A percentile compares a stretch with the other conserved stretches of the same genome.
phyloP scores from a whole-genome alignment of 2,329 filamentous ascomycete genomes.

The Cladophialophora yegresii region DNA sequence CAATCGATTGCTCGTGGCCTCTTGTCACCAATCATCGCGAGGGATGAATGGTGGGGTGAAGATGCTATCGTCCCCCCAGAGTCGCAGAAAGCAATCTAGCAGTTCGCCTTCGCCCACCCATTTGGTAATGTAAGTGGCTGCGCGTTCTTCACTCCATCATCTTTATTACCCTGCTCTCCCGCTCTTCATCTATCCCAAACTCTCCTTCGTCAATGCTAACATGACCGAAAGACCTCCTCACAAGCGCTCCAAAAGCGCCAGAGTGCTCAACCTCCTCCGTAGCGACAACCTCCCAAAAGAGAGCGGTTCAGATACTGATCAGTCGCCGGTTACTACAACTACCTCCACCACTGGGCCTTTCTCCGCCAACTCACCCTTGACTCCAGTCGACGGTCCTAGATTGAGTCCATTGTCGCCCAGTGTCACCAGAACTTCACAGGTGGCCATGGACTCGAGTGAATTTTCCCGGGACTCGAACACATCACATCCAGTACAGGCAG shows the following conservation, averaged over 20 bases:
- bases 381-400: slow-evolving; percentile 24
- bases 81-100: slow-evolving; percentile 8
- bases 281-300: slow-evolving; percentile 54
- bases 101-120: slow-evolving; percentile 14
- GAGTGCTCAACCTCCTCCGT: slow-evolving; percentile 58
- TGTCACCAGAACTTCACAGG: slow-evolving; percentile 38
- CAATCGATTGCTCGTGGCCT: slow-evolving; percentile 19
- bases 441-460: slow-evolving; percentile 38
- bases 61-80: slow-evolving; percentile 11
- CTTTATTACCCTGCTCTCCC: not conserved
- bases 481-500: slow-evolving; percentile 36
- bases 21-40: slow-evolving; percentile 23
- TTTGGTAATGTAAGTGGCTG: slow-evolving; percentile 15
- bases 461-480: slow-evolving; percentile 40
- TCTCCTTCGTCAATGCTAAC: slow-evolving; percentile 33
- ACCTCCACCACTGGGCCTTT: slow-evolving; percentile 27
- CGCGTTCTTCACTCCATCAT: slow-evolving; percentile 2
- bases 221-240: slow-evolving; percentile 44
- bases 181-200: not conserved
- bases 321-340: slow-evolving; percentile 32
- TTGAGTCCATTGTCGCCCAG: slow-evolving; percentile 31
- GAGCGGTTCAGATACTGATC: slow-evolving; percentile 39
- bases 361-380: slow-evolving; percentile 21
- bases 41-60: slow-evolving; percentile 30
- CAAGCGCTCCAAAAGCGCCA: slow-evolving; percentile 57